A percentile compares a stretch with the other conserved stretches of the same genome.
phyloP scores from a whole-genome alignment of 805 yeast species.

The Zygosaccharomyces lentus region DNA sequence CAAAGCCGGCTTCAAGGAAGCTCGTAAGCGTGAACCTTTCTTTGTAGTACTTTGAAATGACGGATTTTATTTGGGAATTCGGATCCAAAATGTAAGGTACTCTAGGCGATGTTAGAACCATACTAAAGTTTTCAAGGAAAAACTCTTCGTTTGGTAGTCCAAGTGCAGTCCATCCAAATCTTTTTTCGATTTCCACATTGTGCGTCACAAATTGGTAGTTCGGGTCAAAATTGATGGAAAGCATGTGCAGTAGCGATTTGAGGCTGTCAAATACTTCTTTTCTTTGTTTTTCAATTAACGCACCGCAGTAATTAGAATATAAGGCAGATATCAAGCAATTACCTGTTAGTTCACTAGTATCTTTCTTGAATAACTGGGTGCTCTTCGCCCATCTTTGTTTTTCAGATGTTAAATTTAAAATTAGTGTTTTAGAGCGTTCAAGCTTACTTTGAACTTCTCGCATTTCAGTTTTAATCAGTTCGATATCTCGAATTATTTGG shows the following conservation, averaged over 20 bases:
- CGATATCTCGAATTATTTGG: slow-evolving; percentile 70
- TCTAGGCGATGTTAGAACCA: slow-evolving; percentile 39
- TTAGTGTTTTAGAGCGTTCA: slow-evolving; percentile 53
- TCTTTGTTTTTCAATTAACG: slow-evolving; percentile 48
- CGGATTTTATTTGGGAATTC: slow-evolving; percentile 41
- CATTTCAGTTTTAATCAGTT: slow-evolving; percentile 70
- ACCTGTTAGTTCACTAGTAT: slow-evolving; percentile 53
- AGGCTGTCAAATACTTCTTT: slow-evolving; percentile 34
- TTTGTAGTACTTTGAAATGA: slow-evolving; percentile 35
- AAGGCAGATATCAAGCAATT: slow-evolving; percentile 62
- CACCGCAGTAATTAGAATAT: slow-evolving; percentile 57
- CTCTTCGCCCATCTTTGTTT: slow-evolving; percentile 68
- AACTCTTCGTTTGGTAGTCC: slow-evolving; percentile 59
- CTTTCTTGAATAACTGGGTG: slow-evolving; percentile 46
- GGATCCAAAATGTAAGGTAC: slow-evolving; percentile 76
- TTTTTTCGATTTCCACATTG: slow-evolving; percentile 40
- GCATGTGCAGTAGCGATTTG: slow-evolving; percentile 35
- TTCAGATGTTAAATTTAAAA: slow-evolving; percentile 63
- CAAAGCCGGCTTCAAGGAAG: slow-evolving; percentile 63
- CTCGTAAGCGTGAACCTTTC: slow-evolving; percentile 53
- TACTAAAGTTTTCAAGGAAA: slow-evolving; percentile 57
- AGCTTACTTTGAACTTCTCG: slow-evolving; percentile 54
- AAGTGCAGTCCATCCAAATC: slow-evolving; percentile 46
- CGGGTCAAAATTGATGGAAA: slow-evolving; percentile 40
- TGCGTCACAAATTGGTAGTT: slow-evolving; percentile 36